phyloP scores from a whole-genome alignment of 371 early-diverging fungal species.

The Actinomortierella wolfii region DNA sequence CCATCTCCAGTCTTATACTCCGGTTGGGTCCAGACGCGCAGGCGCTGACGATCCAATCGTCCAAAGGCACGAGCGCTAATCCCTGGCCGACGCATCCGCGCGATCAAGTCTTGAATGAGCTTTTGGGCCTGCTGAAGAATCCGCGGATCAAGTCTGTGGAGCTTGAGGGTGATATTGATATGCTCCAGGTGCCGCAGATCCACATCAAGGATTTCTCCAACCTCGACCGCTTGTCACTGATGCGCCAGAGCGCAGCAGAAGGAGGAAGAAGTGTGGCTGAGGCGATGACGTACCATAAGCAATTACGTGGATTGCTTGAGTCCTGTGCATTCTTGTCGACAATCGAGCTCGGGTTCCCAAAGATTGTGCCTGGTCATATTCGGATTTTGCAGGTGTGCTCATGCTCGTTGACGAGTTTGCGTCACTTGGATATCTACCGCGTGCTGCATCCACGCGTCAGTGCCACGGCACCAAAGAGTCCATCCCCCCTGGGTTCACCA shows the following conservation, averaged over 20 bases:
- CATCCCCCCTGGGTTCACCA: too few relatives aligned
- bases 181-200: constrained; percentile 27
- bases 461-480: too few relatives aligned
- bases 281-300: neutral
- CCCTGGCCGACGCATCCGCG: constrained; percentile 12
- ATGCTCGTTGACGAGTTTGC: constrained; percentile 6
- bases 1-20: constrained; percentile 13
- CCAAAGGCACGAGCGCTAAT: neutral
- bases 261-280: neutral
- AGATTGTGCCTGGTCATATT: constrained; percentile 34
- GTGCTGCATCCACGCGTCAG: too few relatives aligned
- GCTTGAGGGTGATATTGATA: constrained; percentile 36
- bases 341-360: constrained; percentile 28
- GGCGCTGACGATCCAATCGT: constrained; percentile 12
- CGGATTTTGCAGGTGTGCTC: constrained; percentile 32
- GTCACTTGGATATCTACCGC: constrained; percentile 21
- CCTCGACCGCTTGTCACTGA: constrained; percentile 27
- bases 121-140: constrained; percentile 26
- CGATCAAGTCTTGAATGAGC: constrained; percentile 7
- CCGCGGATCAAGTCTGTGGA: constrained; percentile 16
- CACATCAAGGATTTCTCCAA: constrained; percentile 37
- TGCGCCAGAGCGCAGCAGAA: neutral
- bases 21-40: constrained; percentile 15
- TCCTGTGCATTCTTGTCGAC: constrained; percentile 17
- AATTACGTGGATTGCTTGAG: constrained; percentile 19